Evolutionary conservation across 495 filamentous ascomycete genomes (phyloP).

Genomic region (Podospora comata): DNA sequence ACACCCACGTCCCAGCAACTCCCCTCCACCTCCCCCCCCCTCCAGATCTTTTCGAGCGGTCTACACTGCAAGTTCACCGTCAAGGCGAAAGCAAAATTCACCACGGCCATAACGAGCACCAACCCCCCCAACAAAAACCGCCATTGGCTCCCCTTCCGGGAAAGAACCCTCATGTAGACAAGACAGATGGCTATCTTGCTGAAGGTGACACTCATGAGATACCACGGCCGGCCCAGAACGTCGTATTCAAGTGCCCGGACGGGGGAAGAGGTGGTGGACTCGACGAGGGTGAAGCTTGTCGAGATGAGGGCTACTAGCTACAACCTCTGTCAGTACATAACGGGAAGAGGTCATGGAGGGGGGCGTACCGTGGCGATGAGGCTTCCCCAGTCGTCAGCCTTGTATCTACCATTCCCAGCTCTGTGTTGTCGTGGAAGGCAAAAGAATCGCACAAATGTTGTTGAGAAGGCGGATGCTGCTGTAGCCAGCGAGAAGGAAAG

Average conservation of each 20-base stretch:
- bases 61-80: slow-evolving; percentile 37
- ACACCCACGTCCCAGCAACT: slow-evolving; percentile 33
- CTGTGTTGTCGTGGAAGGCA: slow-evolving; percentile 6
- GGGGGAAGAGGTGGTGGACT: slow-evolving; percentile 24
- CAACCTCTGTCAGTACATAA: background rate
- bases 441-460: slow-evolving; percentile 37
- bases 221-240: slow-evolving; percentile 38
- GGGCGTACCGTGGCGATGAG: slow-evolving; percentile 33
- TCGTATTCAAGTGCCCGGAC: slow-evolving; percentile 33
- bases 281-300: slow-evolving; percentile 36
- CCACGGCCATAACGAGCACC: slow-evolving; percentile 32
- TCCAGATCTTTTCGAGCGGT: slow-evolving; percentile 39
- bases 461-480: slow-evolving; percentile 31
- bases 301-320: slow-evolving; percentile 37
- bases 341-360: background rate
- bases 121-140: slow-evolving; percentile 30
- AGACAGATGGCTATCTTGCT: slow-evolving; percentile 40
- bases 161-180: slow-evolving; percentile 31
- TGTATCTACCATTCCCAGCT: slow-evolving; percentile 9
- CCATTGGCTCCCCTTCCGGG: slow-evolving; percentile 28
- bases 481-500: slow-evolving; percentile 39
- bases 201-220: slow-evolving; percentile 36
- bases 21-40: slow-evolving; percentile 27
- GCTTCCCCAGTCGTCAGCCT: slow-evolving; percentile 34
- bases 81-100: slow-evolving; percentile 35